Conservation (phyloP, 805 yeast genomes). For the Suhomyces sp. region DNA sequence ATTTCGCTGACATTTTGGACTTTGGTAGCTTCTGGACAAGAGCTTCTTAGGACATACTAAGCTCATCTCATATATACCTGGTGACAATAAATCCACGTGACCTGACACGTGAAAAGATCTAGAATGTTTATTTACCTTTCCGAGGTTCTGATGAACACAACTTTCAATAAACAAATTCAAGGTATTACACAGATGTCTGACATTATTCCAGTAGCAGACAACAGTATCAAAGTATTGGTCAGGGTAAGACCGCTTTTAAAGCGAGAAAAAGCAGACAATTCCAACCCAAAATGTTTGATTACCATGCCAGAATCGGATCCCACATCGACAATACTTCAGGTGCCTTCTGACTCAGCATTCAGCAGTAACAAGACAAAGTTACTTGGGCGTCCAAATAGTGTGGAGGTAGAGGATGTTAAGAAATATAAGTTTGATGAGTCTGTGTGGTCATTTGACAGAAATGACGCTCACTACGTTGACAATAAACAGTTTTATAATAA, state of each 20-base stretch:
- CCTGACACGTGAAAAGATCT: background rate
- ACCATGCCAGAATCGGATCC: conserved; percentile 29
- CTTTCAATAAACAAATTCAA: no score
- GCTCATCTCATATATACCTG: no score
- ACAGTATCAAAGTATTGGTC: conserved; percentile 48
- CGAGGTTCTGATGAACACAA: background rate
- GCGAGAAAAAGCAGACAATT: conserved; percentile 23
- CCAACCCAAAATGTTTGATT: conserved; percentile 23
- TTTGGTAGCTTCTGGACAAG: no score
- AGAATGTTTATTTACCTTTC: background rate
- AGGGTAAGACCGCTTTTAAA: conserved; percentile 49
- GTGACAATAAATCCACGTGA: no score
- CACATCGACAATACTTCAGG: conserved; percentile 16
- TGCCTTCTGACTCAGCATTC: conserved; percentile 23
- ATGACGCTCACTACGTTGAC: conserved; percentile 36
- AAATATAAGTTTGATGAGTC: conserved; percentile 52
- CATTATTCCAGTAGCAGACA: conserved; percentile 2
- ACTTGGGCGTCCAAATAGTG: background rate
- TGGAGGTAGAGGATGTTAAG: conserved; percentile 20
- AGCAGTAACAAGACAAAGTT: conserved; percentile 7
- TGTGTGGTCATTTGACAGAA: conserved; percentile 46
- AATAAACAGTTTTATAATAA: conserved; percentile 52
- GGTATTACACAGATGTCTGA: no score
- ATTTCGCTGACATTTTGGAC: conserved; percentile 16
- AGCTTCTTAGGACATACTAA: no score